Evolutionary conservation across 345 rosid genomes (phyloP).

Genomic region (Citrus sinensis): DVS_A1.0 CM039162.1:24556501-24557000

Average conservation of each 20-base stretch:
- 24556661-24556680: conserved; percentile 86
- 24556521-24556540: conserved; percentile 16
- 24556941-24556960: not conserved
- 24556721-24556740: conserved; percentile 91
- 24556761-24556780: conserved; percentile 5
- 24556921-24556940: not conserved
- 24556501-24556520: conserved; percentile 37
- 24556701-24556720: conserved; percentile 88
- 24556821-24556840: not conserved
- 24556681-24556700: conserved; percentile 93
- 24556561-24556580: conserved; percentile 1
- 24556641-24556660: conserved; percentile 99
- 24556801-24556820: not conserved
- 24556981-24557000: not conserved
- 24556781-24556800: not conserved
- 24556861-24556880: not conserved
- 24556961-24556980: not conserved
- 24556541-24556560: not conserved
- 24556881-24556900: not conserved
- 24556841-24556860: not conserved
- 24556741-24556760: conserved; percentile 43
- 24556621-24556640: conserved; percentile 79
- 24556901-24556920: not conserved
- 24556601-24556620: conserved; percentile 5
- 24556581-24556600: not conserved